phyloP scores from a whole-genome alignment of 129 eudicot genomes.

The Sambucus nigra region DNA sequence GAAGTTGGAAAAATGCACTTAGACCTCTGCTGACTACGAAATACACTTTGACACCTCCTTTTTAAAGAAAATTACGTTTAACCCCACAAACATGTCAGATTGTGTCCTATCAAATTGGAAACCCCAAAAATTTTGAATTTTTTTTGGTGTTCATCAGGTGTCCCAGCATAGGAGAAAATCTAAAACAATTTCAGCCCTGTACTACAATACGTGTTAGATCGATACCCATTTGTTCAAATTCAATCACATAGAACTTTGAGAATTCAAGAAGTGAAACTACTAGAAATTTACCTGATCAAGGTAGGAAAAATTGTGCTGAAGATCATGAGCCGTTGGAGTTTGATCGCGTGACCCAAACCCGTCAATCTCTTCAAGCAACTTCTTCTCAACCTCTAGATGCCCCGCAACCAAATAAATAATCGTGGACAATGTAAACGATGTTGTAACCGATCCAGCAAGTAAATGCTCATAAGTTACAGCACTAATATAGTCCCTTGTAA shows the following conservation, averaged over 20 bases:
- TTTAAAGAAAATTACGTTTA: too few species aligned
- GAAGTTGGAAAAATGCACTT: too few species aligned
- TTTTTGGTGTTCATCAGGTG: too few species aligned
- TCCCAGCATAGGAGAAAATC: too few species aligned
- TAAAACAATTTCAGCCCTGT: too few species aligned
- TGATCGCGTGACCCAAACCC: conserved; percentile 54
- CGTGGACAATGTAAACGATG: conserved; percentile 72
- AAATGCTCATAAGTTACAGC: conserved; percentile 86
- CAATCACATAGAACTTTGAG: too few species aligned
- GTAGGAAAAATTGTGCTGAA: conserved; percentile 69
- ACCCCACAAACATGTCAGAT: too few species aligned
- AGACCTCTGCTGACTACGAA: too few species aligned
- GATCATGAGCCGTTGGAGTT: conserved; percentile 72
- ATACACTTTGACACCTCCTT: too few species aligned
- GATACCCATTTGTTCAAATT: not conserved
- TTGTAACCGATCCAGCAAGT: conserved; percentile 90
- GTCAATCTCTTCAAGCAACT: conserved; percentile 73
- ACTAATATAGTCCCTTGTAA: conserved; percentile 68
- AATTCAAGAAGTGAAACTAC: conserved; percentile 1
- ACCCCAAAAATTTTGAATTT: too few species aligned
- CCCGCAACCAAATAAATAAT: conserved; percentile 59
- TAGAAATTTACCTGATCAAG: conserved; percentile 55
- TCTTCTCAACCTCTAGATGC: conserved; percentile 77
- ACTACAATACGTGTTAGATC: too few species aligned
- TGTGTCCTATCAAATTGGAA: too few species aligned